Conservation (phyloP, 2,329 filamentous ascomycete species). For the Fusarium phyllophilum region DNA sequence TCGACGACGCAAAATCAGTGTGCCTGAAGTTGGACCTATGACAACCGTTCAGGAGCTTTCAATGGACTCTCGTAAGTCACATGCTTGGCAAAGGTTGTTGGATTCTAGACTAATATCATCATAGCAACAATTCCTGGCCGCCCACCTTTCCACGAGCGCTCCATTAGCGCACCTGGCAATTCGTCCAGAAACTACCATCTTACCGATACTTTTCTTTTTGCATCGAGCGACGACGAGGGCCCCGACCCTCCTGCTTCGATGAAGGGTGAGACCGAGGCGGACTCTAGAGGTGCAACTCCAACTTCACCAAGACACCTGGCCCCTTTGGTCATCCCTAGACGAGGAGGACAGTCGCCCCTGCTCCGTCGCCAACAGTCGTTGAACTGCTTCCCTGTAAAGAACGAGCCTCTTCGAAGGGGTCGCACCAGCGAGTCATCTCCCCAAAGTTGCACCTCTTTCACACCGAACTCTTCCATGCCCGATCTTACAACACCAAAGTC, state of each 20-base stretch:
- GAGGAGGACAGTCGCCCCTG: conserved; percentile 28
- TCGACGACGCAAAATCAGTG: conserved; percentile 70
- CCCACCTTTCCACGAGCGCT: conserved; percentile 71
- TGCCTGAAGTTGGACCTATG: conserved; percentile 73
- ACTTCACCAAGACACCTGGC: conserved; percentile 64
- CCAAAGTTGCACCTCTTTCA: conserved; percentile 54
- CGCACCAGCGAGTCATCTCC: conserved; percentile 59
- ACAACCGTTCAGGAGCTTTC: conserved; percentile 73
- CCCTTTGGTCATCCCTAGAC: conserved; percentile 65
- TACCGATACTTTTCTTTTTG: conserved; percentile 40
- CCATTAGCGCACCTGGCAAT: conserved; percentile 68
- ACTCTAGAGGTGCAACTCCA: conserved; percentile 39
- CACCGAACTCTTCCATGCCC: conserved; percentile 49
- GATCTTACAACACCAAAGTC: conserved; percentile 58
- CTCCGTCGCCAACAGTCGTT: conserved; percentile 53
- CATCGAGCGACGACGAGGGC: conserved; percentile 39
- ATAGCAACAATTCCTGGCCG: conserved; percentile 74
- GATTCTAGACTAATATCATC: conserved; percentile 31
- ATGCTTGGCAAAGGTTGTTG: not conserved
- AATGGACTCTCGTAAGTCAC: conserved; percentile 74
- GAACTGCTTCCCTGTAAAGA: conserved; percentile 59
- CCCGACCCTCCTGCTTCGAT: conserved; percentile 36
- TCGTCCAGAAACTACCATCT: conserved; percentile 56
- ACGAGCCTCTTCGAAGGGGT: conserved; percentile 55
- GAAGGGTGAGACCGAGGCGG: conserved; percentile 32